phyloP scores from a whole-genome alignment of 345 rosid species.

The Microcos paniculata region DNA sequence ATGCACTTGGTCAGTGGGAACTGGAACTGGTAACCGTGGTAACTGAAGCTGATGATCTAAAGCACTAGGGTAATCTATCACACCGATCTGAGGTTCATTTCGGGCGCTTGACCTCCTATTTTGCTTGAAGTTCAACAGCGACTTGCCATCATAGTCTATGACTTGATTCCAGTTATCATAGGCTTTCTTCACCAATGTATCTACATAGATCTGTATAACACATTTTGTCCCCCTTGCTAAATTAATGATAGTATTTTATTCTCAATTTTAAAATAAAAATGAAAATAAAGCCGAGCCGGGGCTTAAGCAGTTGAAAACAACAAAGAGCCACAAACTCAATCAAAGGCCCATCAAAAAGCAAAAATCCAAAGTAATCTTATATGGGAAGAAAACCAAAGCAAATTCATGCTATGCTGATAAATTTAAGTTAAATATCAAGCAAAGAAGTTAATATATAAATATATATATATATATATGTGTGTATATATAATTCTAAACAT shows the following conservation, averaged over 20 bases:
- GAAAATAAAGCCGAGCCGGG: not conserved
- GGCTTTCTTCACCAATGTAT: conserved; percentile 84
- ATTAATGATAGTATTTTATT: not conserved
- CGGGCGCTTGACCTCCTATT: conserved; percentile 45
- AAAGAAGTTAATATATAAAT: too few species aligned
- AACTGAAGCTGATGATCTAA: conserved; percentile 57
- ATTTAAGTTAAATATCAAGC: not conserved
- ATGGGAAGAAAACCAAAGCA: conserved; percentile 3
- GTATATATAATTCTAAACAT: too few species aligned
- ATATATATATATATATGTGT: too few species aligned
- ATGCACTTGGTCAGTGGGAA: conserved; percentile 47
- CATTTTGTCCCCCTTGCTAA: not conserved
- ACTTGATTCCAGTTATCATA: conserved; percentile 91
- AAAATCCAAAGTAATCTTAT: not conserved
- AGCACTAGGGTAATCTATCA: conserved; percentile 41
- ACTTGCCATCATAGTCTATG: conserved; percentile 88
- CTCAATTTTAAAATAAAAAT: not conserved
- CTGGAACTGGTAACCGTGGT: conserved; percentile 46
- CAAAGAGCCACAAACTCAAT: not conserved
- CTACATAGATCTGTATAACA: conserved; percentile 73
- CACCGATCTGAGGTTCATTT: conserved; percentile 47
- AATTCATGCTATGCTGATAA: not conserved
- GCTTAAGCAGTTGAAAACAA: not conserved
- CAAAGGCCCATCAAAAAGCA: not conserved
- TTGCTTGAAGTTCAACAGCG: conserved; percentile 68